A percentile compares a stretch with the other conserved stretches of the same genome.
phyloP scores from a whole-genome alignment of 768 basidiomycete species.

The Tubosaeta sp. region DNA sequence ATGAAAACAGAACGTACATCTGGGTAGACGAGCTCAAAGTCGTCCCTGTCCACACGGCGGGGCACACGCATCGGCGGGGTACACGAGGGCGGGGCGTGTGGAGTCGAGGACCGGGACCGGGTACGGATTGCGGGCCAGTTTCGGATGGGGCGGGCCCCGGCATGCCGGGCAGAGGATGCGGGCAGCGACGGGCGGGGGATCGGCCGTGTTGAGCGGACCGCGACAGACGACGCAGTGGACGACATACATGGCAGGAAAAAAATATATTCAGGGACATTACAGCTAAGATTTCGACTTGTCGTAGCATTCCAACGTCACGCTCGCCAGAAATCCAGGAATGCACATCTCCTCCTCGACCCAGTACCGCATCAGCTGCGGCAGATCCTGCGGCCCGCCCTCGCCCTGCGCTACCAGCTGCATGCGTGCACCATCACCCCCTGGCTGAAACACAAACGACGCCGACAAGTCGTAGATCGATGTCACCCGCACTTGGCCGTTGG shows the following conservation, averaged over 20 bases:
- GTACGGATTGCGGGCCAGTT: constrained; percentile 3
- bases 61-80: background rate
- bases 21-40: constrained; percentile 22
- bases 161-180: constrained; percentile 6
- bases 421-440: constrained; percentile 43
- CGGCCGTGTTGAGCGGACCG: too few relatives aligned
- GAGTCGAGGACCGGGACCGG: background rate
- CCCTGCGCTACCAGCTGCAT: constrained; percentile 77
- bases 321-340: constrained; percentile 86
- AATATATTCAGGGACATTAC: background rate
- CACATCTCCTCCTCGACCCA: constrained; percentile 87
- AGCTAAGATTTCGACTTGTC: constrained; percentile 55
- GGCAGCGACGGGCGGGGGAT: background rate
- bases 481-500: constrained; percentile 84
- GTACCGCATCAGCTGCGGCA: constrained; percentile 72
- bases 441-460: constrained; percentile 85
- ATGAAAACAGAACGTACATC: constrained; percentile 11
- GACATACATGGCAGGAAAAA: background rate
- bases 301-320: constrained; percentile 83
- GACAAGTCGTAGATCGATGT: constrained; percentile 87
- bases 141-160: background rate
- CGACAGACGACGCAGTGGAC: too few relatives aligned
- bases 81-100: background rate
- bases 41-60: background rate
- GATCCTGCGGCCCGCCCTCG: constrained; percentile 68